Base-by-base conservation (phyloP, 306 rosid species). In the Carpinus fangiana region DNA sequence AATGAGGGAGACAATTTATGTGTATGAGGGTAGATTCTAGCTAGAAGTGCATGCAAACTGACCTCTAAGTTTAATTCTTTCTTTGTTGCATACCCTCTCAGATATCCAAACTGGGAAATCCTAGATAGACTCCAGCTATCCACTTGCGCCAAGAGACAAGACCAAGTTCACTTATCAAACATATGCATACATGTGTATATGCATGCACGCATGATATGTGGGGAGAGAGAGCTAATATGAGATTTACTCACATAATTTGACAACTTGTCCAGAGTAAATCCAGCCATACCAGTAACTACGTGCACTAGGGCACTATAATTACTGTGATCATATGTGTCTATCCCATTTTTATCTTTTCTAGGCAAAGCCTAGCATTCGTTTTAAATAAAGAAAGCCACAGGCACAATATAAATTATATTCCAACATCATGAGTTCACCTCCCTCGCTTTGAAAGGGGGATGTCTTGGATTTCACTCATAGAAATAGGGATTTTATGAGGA, bases 231-330 rank as follows among this genome's bases (percentile, higher is more conserved):
- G 77, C 68, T 55, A 23, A 75, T 76, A 52, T 41, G 70, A 85
- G 73, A 77, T 67, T 17, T 66, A 71, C 80, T 79, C 86, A 86
- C 97, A 51, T 12, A 7, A 72, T 14, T 16, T 59, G 94, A 26
- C 56, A 90, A 92, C 18, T 73, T 10, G 85, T 94, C 97, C 57
- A 94, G 85, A 12, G 77, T 61, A 83, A 92, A 94, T 74, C 98
- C 97, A 46, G 92, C 97, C 97, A 92, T 94, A 31, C 98, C 98
- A 71, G 92, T 89, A 59, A 94, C 80, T 48, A 75, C 92, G 17
- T 94, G 97, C 23, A 94, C 91, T 1, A 97, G 97, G 4, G 98
- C 98, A 79, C 47, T 87, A 66, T 94, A 94, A 76, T 87, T 90
- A 65, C 50, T 74, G 74, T 87, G 84, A 55, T 92, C 90, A 55